phyloP scores from a whole-genome alignment of 352 stramenopile species.

The Globisporangium camurandrum region DNA sequence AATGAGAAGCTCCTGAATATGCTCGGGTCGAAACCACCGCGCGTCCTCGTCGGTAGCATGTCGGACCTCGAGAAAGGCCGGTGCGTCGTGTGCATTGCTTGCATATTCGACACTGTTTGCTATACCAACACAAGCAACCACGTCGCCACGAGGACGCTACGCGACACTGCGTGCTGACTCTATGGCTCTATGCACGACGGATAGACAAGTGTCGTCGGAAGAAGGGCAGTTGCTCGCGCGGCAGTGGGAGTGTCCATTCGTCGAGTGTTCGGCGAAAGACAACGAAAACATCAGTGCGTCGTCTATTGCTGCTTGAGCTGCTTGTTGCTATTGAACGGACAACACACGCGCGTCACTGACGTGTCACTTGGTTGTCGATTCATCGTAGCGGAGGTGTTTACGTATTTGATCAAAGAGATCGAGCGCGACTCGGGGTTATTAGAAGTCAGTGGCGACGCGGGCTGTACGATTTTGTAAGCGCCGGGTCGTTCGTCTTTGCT shows the following conservation, averaged over 20 bases:
- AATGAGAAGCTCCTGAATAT: constrained; percentile 94
- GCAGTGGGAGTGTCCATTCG: constrained; percentile 90
- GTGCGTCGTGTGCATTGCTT: constrained; percentile 27
- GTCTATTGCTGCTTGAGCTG: background rate
- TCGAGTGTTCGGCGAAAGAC: constrained; percentile 92
- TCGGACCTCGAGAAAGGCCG: constrained; percentile 90
- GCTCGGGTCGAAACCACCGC: constrained; percentile 87
- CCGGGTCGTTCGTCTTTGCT: background rate
- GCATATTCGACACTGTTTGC: background rate
- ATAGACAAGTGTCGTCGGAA: constrained; percentile 70
- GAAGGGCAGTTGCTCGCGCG: constrained; percentile 87
- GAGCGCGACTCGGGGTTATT: constrained; percentile 83
- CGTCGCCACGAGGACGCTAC: too few relatives aligned
- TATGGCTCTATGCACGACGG: background rate
- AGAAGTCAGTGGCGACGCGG: constrained; percentile 66
- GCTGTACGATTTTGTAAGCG: constrained; percentile 77
- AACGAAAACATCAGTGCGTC: constrained; percentile 87
- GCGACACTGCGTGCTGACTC: background rate
- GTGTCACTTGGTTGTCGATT: background rate
- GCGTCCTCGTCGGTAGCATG: constrained; percentile 94
- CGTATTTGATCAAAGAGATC: constrained; percentile 87
- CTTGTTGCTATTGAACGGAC: constrained; percentile 1
- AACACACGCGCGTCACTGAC: too few relatives aligned
- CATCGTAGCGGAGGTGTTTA: constrained; percentile 79
- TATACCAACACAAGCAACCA: too few relatives aligned